These are phyloP conservation scores for Leishmania braziliensis DNA, from an alignment of 208 protist genomes.

Conservation along the genomic window DNA sequence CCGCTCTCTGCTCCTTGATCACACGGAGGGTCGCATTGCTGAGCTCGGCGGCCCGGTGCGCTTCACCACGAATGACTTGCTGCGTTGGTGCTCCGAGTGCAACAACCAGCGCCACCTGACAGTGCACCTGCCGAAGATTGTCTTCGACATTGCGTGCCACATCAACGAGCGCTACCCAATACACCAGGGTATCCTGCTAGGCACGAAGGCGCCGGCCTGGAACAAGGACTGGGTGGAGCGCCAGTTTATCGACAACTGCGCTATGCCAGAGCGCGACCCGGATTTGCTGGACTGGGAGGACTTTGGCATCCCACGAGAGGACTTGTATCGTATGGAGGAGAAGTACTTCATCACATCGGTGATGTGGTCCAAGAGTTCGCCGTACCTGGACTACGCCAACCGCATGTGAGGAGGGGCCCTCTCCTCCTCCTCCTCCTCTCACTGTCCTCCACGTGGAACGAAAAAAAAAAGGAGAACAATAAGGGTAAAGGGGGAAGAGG, in stretches of 20 bases:
- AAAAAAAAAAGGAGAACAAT: constrained; percentile 4
- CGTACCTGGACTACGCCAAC: constrained; percentile 70
- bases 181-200: constrained; percentile 73
- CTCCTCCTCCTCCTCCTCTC: not conserved
- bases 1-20: constrained; percentile 85
- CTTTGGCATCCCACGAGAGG: constrained; percentile 90
- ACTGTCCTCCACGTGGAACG: not conserved
- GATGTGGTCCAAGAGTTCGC: constrained; percentile 78
- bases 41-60: constrained; percentile 90
- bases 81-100: constrained; percentile 89
- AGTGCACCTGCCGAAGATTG: constrained; percentile 72
- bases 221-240: constrained; percentile 90
- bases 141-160: constrained; percentile 66
- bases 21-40: constrained; percentile 91
- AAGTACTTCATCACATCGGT: constrained; percentile 90
- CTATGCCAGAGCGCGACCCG: constrained; percentile 87
- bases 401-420: constrained; percentile 54
- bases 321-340: constrained; percentile 91
- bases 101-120: constrained; percentile 73
- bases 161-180: constrained; percentile 81
- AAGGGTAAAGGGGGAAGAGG: not conserved
- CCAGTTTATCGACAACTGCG: constrained; percentile 90
- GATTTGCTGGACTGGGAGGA: constrained; percentile 92
- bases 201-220: constrained; percentile 76
- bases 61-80: constrained; percentile 88